A percentile compares a stretch with the other conserved stretches of the same genome.
phyloP scores from a whole-genome alignment of 495 filamentous ascomycete genomes.

The Amphirosellinia nigrospora region DNA sequence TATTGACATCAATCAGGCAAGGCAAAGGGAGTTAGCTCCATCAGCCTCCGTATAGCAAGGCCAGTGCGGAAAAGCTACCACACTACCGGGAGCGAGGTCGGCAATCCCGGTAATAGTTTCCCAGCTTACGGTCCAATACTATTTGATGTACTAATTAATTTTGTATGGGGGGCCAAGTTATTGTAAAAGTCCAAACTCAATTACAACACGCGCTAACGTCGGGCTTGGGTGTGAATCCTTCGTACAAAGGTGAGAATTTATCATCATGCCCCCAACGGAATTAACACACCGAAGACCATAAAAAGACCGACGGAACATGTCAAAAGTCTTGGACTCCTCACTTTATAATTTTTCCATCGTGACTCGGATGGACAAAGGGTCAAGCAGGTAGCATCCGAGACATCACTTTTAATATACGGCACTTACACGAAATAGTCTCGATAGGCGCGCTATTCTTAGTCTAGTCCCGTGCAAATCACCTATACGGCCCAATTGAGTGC shows the following conservation, averaged over 20 bases:
- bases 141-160: constrained; percentile 7
- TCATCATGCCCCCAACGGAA: background rate
- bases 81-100: background rate
- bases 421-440: background rate
- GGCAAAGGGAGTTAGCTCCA: background rate
- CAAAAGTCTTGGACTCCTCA: too few relatives aligned
- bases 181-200: background rate
- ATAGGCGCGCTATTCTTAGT: constrained; percentile 11
- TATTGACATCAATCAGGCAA: background rate
- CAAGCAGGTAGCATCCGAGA: background rate
- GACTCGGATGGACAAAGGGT: background rate
- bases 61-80: background rate
- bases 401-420: background rate
- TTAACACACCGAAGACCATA: background rate
- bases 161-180: constrained; percentile 18
- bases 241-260: background rate
- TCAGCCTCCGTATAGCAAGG: constrained; percentile 7
- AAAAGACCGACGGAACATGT: too few relatives aligned
- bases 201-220: constrained; percentile 14
- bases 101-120: background rate
- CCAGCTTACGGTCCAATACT: background rate
- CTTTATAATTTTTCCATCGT: background rate
- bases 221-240: constrained; percentile 11
- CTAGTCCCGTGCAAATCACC: background rate
- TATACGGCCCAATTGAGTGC: constrained; percentile 17